phyloP scores from a whole-genome alignment of 306 rosid species.

The Vigna hirtella region DNA sequence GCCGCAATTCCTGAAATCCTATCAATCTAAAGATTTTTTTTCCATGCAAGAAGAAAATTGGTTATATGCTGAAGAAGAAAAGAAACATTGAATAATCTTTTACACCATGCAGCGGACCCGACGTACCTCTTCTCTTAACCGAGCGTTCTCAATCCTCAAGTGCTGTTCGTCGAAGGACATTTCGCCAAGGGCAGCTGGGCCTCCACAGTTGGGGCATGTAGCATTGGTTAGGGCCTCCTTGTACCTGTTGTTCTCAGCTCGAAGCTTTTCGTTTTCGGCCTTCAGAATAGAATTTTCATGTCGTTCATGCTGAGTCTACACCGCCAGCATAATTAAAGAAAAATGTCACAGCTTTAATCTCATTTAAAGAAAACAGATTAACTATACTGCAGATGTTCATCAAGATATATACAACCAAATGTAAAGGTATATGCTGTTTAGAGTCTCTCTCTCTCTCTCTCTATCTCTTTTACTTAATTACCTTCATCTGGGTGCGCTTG shows the following conservation, averaged over 20 bases:
- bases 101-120: background rate
- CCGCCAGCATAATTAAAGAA: background rate
- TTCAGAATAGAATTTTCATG: slow-evolving; percentile 74
- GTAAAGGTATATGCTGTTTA: background rate
- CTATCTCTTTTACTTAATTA: background rate
- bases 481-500: slow-evolving; percentile 91
- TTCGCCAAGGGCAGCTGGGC: slow-evolving; percentile 76
- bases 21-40: slow-evolving; percentile 59
- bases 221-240: slow-evolving; percentile 79
- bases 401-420: background rate
- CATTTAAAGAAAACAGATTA: too few species aligned
- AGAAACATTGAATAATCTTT: background rate
- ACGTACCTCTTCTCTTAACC: slow-evolving; percentile 74
- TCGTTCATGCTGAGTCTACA: slow-evolving; percentile 78
- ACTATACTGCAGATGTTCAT: too few species aligned
- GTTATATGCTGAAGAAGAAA: background rate
- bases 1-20: slow-evolving; percentile 82
- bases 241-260: slow-evolving; percentile 72
- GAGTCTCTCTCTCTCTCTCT: background rate
- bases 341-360: background rate
- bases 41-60: background rate
- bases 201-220: slow-evolving; percentile 85
- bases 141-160: slow-evolving; percentile 82
- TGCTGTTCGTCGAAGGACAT: slow-evolving; percentile 95
- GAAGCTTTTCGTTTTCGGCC: slow-evolving; percentile 84